Conservation (phyloP, 2,329 filamentous ascomycete genomes). For the Neocatenulostroma microsporum region DNA sequence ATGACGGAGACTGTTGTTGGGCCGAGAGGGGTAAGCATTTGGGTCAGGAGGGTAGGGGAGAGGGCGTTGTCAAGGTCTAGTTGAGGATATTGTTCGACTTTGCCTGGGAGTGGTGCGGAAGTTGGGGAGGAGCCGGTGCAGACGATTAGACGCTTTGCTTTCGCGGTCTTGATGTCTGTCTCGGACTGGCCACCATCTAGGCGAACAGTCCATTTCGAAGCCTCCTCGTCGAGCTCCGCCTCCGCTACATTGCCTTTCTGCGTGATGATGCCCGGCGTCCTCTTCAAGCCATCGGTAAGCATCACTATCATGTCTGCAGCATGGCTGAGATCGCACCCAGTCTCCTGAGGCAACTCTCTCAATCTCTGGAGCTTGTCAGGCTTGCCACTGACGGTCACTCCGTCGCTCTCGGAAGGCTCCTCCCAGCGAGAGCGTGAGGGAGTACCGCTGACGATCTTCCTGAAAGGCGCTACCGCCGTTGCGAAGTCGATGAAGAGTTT, state of each 20-base stretch:
- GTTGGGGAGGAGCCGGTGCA: conserved; percentile 53
- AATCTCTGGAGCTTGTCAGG: conserved; percentile 51
- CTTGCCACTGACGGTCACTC: conserved; percentile 15
- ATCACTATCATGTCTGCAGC: conserved; percentile 50
- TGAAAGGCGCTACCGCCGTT: conserved; percentile 46
- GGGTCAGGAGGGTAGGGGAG: conserved; percentile 44
- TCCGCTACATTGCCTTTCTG: conserved; percentile 32
- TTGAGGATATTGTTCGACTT: conserved; percentile 33
- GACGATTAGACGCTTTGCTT: conserved; percentile 41
- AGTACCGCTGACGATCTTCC: conserved; percentile 42
- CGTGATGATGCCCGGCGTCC: conserved; percentile 34
- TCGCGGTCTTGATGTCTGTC: conserved; percentile 30
- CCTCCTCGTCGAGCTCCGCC: conserved; percentile 33
- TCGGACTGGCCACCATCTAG: conserved; percentile 20
- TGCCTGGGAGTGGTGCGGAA: conserved; percentile 36
- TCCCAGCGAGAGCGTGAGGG: conserved; percentile 28
- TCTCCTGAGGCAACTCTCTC: conserved; percentile 47
- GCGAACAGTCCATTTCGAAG: conserved; percentile 32
- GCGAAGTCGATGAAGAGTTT: conserved; percentile 52
- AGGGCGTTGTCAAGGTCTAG: conserved; percentile 51
- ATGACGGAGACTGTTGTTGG: conserved; percentile 48
- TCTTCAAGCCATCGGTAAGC: conserved; percentile 41
- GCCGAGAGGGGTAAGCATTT: conserved; percentile 32
- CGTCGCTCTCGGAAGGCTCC: conserved; percentile 22
- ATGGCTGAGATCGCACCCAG: conserved; percentile 50